These are phyloP conservation scores for Wallacemonas sp. DNA, from an alignment of 208 protist species.

Conservation along the genomic window DNA sequence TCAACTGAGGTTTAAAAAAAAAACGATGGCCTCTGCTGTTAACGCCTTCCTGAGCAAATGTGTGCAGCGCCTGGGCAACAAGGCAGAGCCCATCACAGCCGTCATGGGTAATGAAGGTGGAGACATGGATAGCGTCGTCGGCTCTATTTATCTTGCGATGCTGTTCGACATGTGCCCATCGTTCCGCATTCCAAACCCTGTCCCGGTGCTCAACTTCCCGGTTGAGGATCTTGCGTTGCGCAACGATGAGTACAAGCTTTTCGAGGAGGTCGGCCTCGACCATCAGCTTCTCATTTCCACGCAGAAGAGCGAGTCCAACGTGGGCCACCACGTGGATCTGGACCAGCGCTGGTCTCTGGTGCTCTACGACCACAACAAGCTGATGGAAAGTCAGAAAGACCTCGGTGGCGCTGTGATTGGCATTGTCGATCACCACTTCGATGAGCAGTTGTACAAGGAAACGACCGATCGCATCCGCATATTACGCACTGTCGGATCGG, in stretches of 20 bases:
- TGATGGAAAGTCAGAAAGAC: slow-evolving; percentile 34
- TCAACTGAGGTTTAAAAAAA: neutral
- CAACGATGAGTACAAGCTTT: slow-evolving; percentile 62
- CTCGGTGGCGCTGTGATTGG: slow-evolving; percentile 44
- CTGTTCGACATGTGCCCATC: slow-evolving; percentile 35
- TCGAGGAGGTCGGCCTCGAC: slow-evolving; percentile 45
- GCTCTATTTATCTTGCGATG: slow-evolving; percentile 78
- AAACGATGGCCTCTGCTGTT: slow-evolving; percentile 44
- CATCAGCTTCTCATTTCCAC: slow-evolving; percentile 37
- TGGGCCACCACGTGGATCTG: neutral
- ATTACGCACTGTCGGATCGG: slow-evolving; percentile 63
- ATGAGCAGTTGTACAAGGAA: slow-evolving; percentile 61
- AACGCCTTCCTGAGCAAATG: slow-evolving; percentile 66
- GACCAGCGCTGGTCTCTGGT: slow-evolving; percentile 32
- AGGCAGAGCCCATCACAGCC: slow-evolving; percentile 28
- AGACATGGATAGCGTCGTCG: slow-evolving; percentile 88
- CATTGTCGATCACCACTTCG: slow-evolving; percentile 84
- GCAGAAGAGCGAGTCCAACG: slow-evolving; percentile 13
- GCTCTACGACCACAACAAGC: slow-evolving; percentile 87
- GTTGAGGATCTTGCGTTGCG: slow-evolving; percentile 70
- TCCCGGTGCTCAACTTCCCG: slow-evolving; percentile 81
- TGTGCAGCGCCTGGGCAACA: slow-evolving; percentile 11
- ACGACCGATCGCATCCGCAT: slow-evolving; percentile 27
- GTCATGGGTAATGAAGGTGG: slow-evolving; percentile 86
- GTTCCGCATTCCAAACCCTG: slow-evolving; percentile 32